Base-by-base conservation (phyloP, 2,329 filamentous ascomycete genomes). In the Fusarium irregulare region DNA sequence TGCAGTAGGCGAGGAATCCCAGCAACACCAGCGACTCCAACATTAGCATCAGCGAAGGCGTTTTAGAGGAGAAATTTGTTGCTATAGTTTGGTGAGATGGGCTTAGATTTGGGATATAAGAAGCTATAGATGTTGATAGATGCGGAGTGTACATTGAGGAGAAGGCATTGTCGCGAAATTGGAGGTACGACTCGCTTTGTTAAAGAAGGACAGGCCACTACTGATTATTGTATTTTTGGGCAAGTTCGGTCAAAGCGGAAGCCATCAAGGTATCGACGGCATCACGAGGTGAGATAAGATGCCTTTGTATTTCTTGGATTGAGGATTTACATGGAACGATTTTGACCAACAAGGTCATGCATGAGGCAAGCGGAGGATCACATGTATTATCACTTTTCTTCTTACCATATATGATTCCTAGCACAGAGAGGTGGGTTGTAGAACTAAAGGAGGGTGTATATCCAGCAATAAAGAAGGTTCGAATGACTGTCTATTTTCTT, bases 1-100 rank as follows among this genome's bases (percentile, higher is more conserved):
- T 91, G 89, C 70, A 73, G 69, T 18, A 75, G 79, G 37, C 76
- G 76, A 50, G 76, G 79, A 46, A 70, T 74, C 18, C 60, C 75
- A 23, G 72, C 73, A 21, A 60, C 71, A 55, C 62, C 75, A 47
- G 68, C 75, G 42, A 73, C 77, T 58, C 76, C 79, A 34, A 71
- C 78, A 41, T 71, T 80, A 46, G 56, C 70, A 66, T 72, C 75
- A 41, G 41, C 71, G 27, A 81, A 80, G 75, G 71, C 76, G 47
- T 77, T 78, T 49, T 82, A 78, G 73, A 66, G 49, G 59, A 54
- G 45, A 20, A 47, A 42, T 47, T 41, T 58, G 48, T 48, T 58
- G 55, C 48, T 55, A 23, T 42, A 42, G 20, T 32, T n/a, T 44
- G 34, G 32, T 14, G 49, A 70, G 54, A 60, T 14, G 14, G 47